These are phyloP conservation scores for Osmanthus fragrans DNA, from an alignment of 257 asterid genomes.

Conservation along the genomic window DNA sequence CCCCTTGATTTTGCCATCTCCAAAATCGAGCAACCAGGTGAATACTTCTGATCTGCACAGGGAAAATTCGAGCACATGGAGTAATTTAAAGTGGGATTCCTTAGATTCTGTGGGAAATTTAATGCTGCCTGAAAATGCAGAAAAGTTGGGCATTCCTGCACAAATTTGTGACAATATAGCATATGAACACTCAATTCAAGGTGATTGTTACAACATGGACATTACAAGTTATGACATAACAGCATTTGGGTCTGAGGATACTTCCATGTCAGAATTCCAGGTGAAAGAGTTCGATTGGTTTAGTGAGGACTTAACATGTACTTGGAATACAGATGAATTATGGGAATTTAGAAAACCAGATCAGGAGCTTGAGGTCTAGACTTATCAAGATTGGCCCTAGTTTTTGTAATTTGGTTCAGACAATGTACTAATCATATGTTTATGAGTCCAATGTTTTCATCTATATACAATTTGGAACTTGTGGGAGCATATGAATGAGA, in stretches of 20 bases:
- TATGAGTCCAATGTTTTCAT: no score
- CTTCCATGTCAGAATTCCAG: conserved; percentile 37
- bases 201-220: conserved; percentile 38
- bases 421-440: neutral
- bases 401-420: conserved; percentile 20
- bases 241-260: conserved; percentile 31
- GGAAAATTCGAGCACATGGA: neutral
- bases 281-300: conserved; percentile 49
- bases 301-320: conserved; percentile 36
- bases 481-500: conserved; percentile 1
- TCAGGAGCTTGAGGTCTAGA: conserved; percentile 28
- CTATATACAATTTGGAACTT: neutral
- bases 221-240: conserved; percentile 33
- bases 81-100: conserved; percentile 13
- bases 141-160: neutral
- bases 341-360: conserved; percentile 53
- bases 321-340: conserved; percentile 66
- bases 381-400: conserved; percentile 18
- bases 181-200: conserved; percentile 16
- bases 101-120: conserved; percentile 8
- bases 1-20: conserved; percentile 21
- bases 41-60: neutral
- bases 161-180: conserved; percentile 8
- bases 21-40: conserved; percentile 15
- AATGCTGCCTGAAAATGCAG: conserved; percentile 17